Conservation (phyloP, 164 flowering plant genomes). For the Houttuynia cordata region DNA sequence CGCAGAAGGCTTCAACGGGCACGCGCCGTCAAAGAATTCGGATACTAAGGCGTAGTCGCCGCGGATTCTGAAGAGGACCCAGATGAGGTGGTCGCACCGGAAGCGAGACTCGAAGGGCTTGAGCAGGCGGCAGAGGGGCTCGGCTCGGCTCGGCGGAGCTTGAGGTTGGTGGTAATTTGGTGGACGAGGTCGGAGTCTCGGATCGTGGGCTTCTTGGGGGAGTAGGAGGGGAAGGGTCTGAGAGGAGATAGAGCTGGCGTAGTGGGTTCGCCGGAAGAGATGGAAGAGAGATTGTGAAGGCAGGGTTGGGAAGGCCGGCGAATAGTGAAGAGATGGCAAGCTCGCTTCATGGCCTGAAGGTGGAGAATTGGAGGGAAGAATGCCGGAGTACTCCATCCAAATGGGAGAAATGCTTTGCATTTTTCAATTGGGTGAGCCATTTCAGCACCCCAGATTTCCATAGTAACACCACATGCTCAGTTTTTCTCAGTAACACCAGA, state of each 20-base stretch:
- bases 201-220: constrained; percentile 23
- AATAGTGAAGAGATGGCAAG: too few relatives aligned
- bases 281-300: too few relatives aligned
- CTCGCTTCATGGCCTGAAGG: too few relatives aligned
- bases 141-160: constrained; percentile 23
- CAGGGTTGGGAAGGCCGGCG: too few relatives aligned
- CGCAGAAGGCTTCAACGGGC: constrained; percentile 17
- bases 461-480: too few relatives aligned
- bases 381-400: too few relatives aligned
- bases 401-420: too few relatives aligned
- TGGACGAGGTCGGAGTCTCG: constrained; percentile 19
- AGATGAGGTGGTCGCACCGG: constrained; percentile 15
- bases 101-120: constrained; percentile 18
- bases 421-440: too few relatives aligned
- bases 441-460: too few relatives aligned
- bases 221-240: constrained; percentile 25
- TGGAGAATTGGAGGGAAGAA: too few relatives aligned
- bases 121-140: constrained; percentile 14
- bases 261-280: too few relatives aligned
- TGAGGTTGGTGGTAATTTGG: constrained; percentile 18
- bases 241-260: not conserved
- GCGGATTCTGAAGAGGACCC: constrained; percentile 20
- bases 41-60: constrained; percentile 16
- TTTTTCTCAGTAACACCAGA: too few relatives aligned
- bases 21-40: constrained; percentile 17